Percentiles rank a stretch among this genome's conserved stretches.
Conservation (phyloP, 2,329 filamentous ascomycete genomes). For the Corynespora cassiicola region DNA sequence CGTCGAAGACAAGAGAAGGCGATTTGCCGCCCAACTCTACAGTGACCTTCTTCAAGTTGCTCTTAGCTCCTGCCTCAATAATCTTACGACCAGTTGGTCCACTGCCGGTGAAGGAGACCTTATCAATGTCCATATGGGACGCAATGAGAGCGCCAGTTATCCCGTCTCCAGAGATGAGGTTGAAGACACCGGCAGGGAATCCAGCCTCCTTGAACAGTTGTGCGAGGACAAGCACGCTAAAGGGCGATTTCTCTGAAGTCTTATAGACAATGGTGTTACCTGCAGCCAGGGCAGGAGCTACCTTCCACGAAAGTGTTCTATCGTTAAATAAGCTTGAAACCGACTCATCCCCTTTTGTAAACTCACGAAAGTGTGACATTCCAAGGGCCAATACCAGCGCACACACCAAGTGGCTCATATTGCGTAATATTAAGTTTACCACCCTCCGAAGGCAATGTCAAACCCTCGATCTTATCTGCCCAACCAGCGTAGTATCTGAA, state of each 20-base stretch:
- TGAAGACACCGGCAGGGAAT: conserved; percentile 50
- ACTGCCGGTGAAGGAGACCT: conserved; percentile 51
- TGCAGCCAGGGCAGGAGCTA: conserved; percentile 39
- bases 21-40: conserved; percentile 57
- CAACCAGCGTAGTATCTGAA: conserved; percentile 23
- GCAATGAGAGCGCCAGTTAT: conserved; percentile 43
- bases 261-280: conserved; percentile 41
- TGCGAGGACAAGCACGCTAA: conserved; percentile 24
- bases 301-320: conserved; percentile 33
- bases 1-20: conserved; percentile 54
- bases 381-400: conserved; percentile 37
- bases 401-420: conserved; percentile 38
- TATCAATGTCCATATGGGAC: conserved; percentile 49
- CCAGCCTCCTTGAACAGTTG: conserved; percentile 39
- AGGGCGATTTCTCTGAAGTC: conserved; percentile 35
- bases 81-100: conserved; percentile 44
- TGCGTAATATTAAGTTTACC: conserved; percentile 9
- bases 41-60: conserved; percentile 48
- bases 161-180: conserved; percentile 40
- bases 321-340: neutral
- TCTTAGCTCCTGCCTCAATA: conserved; percentile 36
- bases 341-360: neutral
- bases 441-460: conserved; percentile 20
- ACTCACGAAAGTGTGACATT: conserved; percentile 27
- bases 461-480: conserved; percentile 30